Conservation (phyloP, 2,329 filamentous ascomycete species). For the Aureobasidium mangrovei region DNA sequence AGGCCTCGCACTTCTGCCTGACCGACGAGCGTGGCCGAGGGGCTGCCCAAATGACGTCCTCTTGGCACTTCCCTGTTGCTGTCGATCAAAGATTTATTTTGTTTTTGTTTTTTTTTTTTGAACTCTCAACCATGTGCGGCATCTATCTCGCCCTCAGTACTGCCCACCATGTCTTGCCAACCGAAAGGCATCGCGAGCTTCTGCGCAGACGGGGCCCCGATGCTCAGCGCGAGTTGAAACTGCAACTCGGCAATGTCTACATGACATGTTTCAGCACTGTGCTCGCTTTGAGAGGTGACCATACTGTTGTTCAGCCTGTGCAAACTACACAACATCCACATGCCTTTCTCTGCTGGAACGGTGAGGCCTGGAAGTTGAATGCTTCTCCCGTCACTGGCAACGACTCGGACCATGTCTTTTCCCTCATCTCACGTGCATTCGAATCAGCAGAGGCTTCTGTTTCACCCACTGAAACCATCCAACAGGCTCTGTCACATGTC, state of each 20-base stretch:
- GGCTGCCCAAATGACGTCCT: not conserved
- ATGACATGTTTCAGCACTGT: conserved; percentile 74
- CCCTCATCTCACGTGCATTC: conserved; percentile 36
- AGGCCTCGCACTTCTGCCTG: not conserved
- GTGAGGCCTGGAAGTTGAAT: conserved; percentile 78
- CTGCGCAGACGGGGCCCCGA: conserved; percentile 26
- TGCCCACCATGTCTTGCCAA: conserved; percentile 18
- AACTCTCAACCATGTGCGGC: conserved; percentile 26
- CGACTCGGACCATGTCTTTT: conserved; percentile 65
- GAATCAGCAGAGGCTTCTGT: not conserved
- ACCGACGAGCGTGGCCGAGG: not conserved
- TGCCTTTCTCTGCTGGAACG: conserved; percentile 89
- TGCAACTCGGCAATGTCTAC: not conserved
- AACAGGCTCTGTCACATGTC: conserved; percentile 16
- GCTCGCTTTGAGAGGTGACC: conserved; percentile 73
- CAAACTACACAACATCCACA: conserved; percentile 41
- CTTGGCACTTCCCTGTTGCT: not conserved
- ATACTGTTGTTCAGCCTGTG: conserved; percentile 65
- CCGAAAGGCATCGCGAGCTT: conserved; percentile 17
- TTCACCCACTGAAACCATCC: conserved; percentile 1
- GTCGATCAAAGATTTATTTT: not conserved
- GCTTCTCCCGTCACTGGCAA: conserved; percentile 57
- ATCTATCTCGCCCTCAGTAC: conserved; percentile 28
- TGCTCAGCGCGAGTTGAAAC: conserved; percentile 12
- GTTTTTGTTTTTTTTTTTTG: not conserved